Conservation (phyloP, 1,284 basidiomycete species). For the Chondrostereum purpureum region DNA sequence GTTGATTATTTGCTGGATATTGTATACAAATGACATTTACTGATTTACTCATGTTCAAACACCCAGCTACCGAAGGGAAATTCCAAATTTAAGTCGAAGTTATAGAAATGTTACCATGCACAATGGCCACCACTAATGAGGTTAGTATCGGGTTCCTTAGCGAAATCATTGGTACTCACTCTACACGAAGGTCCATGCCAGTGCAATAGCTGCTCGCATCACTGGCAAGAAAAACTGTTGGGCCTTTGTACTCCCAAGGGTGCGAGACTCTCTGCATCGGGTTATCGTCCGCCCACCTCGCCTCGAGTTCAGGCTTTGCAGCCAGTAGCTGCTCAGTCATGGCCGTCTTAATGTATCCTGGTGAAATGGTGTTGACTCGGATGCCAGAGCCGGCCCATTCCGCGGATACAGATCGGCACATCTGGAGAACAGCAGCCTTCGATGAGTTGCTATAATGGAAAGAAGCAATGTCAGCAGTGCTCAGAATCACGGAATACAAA, state of each 20-base stretch:
- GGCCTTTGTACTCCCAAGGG: constrained; percentile 10
- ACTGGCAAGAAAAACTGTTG: constrained; percentile 8
- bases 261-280: background rate
- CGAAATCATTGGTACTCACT: no score
- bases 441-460: constrained; percentile 15
- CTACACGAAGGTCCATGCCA: constrained; percentile 9
- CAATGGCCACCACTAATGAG: background rate
- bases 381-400: constrained; percentile 36
- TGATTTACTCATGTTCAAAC: no score
- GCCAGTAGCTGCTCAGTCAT: constrained; percentile 8
- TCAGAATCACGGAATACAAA: constrained; percentile 17
- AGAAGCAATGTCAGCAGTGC: background rate
- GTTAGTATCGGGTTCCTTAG: no score
- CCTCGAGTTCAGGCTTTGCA: constrained; percentile 9
- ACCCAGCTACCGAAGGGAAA: no score
- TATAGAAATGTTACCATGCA: constrained; percentile 3
- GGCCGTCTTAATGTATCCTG: constrained; percentile 12
- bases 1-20: no score
- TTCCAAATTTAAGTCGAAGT: no score
- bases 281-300: constrained; percentile 6
- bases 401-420: constrained; percentile 34
- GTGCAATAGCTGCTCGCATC: constrained; percentile 10
- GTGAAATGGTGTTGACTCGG: constrained; percentile 20
- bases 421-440: constrained; percentile 36
- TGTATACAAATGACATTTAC: no score